Evolutionary conservation across 75 land plant genomes (phyloP).

Genomic region (Pinus albicaulis): DNA sequence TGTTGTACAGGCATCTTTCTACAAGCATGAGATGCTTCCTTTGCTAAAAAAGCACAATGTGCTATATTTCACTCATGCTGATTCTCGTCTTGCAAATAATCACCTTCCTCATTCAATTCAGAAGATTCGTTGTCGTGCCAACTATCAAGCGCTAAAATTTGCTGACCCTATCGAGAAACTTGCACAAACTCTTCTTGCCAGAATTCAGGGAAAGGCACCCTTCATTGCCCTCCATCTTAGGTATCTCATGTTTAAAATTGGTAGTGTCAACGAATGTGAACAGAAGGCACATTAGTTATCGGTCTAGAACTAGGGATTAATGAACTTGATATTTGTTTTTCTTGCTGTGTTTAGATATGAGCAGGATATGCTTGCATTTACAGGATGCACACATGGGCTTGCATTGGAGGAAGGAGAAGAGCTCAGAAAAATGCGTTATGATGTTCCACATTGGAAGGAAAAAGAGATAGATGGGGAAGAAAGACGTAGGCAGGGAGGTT

Average conservation of each 20-base stretch:
- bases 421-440: slow-evolving; percentile 41
- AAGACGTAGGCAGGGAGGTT: slow-evolving; percentile 41
- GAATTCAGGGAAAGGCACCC: slow-evolving; percentile 16
- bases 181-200: slow-evolving; percentile 16
- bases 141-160: slow-evolving; percentile 32
- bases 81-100: slow-evolving; percentile 48
- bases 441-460: slow-evolving; percentile 46
- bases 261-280: not conserved
- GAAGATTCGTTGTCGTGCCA: slow-evolving; percentile 38
- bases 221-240: slow-evolving; percentile 44
- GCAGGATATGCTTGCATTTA: slow-evolving; percentile 56
- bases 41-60: slow-evolving; percentile 43
- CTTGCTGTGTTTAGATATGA: slow-evolving; percentile 28
- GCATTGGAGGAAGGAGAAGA: slow-evolving; percentile 28
- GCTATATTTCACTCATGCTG: slow-evolving; percentile 40
- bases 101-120: slow-evolving; percentile 35
- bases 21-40: slow-evolving; percentile 36
- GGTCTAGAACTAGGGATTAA: not conserved
- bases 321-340: not conserved
- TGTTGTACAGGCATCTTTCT: slow-evolving; percentile 35
- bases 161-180: slow-evolving; percentile 30
- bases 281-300: not conserved
- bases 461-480: slow-evolving; percentile 50
- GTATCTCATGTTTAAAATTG: slow-evolving; percentile 13
- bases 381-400: slow-evolving; percentile 45